Evolutionary conservation across 805 yeast species (phyloP).

Genomic region (Cyberlindnera petersonii): DNA sequence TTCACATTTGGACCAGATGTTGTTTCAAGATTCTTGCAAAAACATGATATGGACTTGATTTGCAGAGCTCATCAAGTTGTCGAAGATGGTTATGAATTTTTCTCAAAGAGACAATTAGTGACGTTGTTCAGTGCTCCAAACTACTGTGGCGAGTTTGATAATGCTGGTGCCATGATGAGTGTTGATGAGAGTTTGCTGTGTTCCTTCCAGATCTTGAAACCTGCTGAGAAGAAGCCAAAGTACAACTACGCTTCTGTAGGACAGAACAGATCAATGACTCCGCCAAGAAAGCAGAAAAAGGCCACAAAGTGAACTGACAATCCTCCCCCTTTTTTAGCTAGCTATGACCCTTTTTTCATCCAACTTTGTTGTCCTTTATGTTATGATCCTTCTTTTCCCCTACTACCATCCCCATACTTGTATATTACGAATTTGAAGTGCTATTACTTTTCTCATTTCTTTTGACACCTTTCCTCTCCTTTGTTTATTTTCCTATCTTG

Average conservation of each 20-base stretch:
- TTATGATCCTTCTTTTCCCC: neutral
- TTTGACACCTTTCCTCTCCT: neutral
- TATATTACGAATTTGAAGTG: constrained; percentile 4
- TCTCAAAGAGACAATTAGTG: constrained; percentile 91
- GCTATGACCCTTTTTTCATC: neutral
- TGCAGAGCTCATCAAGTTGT: constrained; percentile 99
- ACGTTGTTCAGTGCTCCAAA: constrained; percentile 96
- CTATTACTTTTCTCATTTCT: neutral
- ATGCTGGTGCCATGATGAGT: constrained; percentile 99
- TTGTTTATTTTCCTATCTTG: neutral
- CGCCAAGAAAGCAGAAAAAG: constrained; percentile 57
- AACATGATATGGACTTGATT: constrained; percentile 96
- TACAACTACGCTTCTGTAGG: constrained; percentile 40
- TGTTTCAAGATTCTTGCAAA: constrained; percentile 90
- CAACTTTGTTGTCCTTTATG: neutral
- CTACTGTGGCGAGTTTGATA: constrained; percentile 98
- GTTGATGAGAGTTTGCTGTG: constrained; percentile 95
- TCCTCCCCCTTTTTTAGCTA: neutral
- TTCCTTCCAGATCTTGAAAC: constrained; percentile 94
- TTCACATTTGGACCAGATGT: constrained; percentile 99
- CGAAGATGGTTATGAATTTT: constrained; percentile 98
- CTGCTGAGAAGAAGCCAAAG: constrained; percentile 93
- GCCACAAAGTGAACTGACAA: constrained; percentile 36
- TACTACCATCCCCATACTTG: neutral
- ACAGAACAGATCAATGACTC: constrained; percentile 50